A percentile compares a stretch with the other conserved stretches of the same genome.
These are phyloP conservation scores for Emergomyces pasteurianus DNA, from an alignment of 2,329 filamentous ascomycete species.

Conservation along the genomic window DNA sequence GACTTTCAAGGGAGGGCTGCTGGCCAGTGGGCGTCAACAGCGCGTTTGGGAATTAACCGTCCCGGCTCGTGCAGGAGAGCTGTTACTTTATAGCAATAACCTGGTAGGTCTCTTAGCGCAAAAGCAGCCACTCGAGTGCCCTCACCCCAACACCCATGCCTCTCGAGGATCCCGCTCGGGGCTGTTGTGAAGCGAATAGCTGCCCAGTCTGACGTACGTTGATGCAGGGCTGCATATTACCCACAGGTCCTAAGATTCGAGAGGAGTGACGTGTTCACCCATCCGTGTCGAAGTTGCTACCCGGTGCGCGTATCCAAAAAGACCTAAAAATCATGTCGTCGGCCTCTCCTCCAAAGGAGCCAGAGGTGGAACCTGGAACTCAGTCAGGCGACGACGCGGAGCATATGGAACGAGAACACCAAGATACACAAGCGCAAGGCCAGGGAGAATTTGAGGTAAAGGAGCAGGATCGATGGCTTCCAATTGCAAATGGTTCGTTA, in stretches of 20 bases:
- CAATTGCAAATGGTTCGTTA: conserved; percentile 98
- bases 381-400: conserved; percentile 85
- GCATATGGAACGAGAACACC: conserved; percentile 63
- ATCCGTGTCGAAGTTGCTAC: conserved; percentile 26
- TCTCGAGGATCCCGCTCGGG: conserved; percentile 3
- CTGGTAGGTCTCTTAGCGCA: background rate
- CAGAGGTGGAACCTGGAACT: conserved; percentile 79
- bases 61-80: background rate
- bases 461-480: conserved; percentile 98
- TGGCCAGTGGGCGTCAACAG: conserved; percentile 1
- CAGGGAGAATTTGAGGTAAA: conserved; percentile 96
- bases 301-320: conserved; percentile 24
- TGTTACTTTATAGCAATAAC: background rate
- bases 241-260: conserved; percentile 6
- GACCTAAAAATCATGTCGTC: conserved; percentile 77
- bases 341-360: conserved; percentile 84
- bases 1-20: background rate
- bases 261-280: conserved; percentile 33
- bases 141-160: background rate
- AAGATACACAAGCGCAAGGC: conserved; percentile 62
- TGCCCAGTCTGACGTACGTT: conserved; percentile 10
- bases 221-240: conserved; percentile 10
- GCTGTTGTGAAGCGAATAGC: conserved; percentile 7
- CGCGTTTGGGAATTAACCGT: conserved; percentile 1
- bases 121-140: background rate